Conservation (phyloP, 352 stramenopile species). For the Pythium biforme region DNA sequence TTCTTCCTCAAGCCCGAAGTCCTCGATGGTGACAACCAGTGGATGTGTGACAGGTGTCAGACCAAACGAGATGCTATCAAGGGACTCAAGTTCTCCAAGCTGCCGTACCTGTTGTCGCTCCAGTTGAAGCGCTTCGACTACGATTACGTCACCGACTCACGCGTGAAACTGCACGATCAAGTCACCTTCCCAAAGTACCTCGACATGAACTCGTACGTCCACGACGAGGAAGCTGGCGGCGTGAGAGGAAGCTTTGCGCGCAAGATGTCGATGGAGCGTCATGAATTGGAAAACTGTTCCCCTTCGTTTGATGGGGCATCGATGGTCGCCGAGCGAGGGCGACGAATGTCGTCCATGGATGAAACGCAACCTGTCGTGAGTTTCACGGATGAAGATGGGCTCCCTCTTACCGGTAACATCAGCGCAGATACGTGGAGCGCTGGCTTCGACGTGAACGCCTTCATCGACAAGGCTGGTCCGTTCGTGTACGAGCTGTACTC, state of each 20-base stretch:
- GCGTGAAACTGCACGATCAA: conserved; percentile 85
- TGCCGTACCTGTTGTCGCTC: conserved; percentile 88
- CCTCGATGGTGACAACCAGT: conserved; percentile 89
- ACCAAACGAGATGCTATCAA: conserved; percentile 90
- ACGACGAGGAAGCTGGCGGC: conserved; percentile 44
- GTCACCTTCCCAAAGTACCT: conserved; percentile 90
- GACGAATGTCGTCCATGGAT: conserved; percentile 74
- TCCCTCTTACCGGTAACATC: neutral
- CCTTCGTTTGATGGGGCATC: conserved; percentile 12
- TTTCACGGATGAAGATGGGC: conserved; percentile 19
- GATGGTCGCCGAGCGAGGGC: conserved; percentile 22
- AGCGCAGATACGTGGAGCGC: conserved; percentile 64
- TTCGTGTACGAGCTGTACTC: conserved; percentile 92
- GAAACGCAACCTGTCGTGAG: conserved; percentile 50
- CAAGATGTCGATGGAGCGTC: conserved; percentile 87
- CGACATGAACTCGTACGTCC: conserved; percentile 88
- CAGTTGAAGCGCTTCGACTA: conserved; percentile 93
- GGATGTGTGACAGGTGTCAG: conserved; percentile 81
- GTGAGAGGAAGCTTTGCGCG: conserved; percentile 59
- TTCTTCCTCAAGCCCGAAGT: conserved; percentile 86
- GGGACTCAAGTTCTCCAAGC: conserved; percentile 85
- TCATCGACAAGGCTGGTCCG: conserved; percentile 63
- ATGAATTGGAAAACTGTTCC: conserved; percentile 55
- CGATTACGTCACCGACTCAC: conserved; percentile 88
- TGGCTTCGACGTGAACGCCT: conserved; percentile 58